Evolutionary conservation across 805 yeast genomes (phyloP).

Genomic region (Candida ipomoeae): DNA sequence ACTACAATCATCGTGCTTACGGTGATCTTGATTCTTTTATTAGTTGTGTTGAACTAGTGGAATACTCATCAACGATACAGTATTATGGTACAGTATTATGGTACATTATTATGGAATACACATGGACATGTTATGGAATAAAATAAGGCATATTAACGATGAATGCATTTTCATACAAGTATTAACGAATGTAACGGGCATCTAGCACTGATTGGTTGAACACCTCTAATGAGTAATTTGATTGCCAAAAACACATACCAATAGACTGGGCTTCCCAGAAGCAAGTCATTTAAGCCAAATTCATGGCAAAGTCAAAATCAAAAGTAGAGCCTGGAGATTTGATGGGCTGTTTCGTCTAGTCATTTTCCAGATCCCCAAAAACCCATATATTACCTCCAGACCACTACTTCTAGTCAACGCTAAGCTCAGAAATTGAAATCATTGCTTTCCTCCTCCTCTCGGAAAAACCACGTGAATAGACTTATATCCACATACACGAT

Average conservation of each 20-base stretch:
- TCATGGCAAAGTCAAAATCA: not conserved
- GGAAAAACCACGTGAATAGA: conserved; percentile 44
- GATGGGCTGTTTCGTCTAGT: too few relatives aligned
- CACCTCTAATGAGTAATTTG: not conserved
- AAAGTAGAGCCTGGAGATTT: not conserved
- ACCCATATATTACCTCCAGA: not conserved
- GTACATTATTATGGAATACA: too few relatives aligned
- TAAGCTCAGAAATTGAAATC: conserved; percentile 36
- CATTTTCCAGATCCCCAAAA: too few relatives aligned
- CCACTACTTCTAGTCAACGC: not conserved
- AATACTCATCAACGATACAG: not conserved
- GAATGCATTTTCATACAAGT: not conserved
- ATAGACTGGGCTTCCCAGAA: not conserved
- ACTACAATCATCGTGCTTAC: conserved; percentile 40
- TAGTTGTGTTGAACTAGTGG: conserved; percentile 35
- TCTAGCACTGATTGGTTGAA: not conserved
- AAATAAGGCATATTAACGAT: too few relatives aligned
- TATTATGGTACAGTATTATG: too few relatives aligned
- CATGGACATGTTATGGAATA: not conserved
- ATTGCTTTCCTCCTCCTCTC: conserved; percentile 42
- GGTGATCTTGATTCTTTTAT: conserved; percentile 34
- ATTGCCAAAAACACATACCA: not conserved
- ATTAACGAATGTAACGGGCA: not conserved
- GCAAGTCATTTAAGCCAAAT: not conserved
- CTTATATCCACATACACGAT: conserved; percentile 43